Evolutionary conservation across 352 stramenopile species (phyloP), one percentile per base, ranked within the genome.

Genomic region (Pythium apleroticum): DNA sequence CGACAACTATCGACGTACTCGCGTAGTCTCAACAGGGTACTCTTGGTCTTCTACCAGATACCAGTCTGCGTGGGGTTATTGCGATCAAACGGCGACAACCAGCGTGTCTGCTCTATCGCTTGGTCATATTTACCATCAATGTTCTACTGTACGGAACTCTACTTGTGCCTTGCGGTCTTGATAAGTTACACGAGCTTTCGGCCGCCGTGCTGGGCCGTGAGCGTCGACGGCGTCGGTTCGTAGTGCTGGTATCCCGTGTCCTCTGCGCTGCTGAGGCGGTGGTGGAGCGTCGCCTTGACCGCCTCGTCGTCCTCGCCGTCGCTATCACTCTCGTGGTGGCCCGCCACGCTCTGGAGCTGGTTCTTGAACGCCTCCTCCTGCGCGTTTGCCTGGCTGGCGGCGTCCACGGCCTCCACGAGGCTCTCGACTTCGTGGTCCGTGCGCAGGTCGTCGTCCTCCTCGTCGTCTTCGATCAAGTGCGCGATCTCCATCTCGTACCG

Each of bases 401-500:
- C 52, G 27, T 53, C 39, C 24, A 68, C 27, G 9, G 67, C 67
- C 2, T 63, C 11, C 8, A 52, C 56, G 45, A 73, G 11, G 3
- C 33, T 41, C 31, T 65, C 56, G 8, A 73, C 27, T 19, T 69
- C 49, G 1, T 24, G 6, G 27, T 73, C 61, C 6, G 25, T 43
- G 1, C 54, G 37, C 24, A 63, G 25, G 28, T 62, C 57, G 15
- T 73, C 61, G 9, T 80, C 62, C 31, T 82, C 76, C 17, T 88
- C 79, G 22, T 87, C 78, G 28, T 82, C 75, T 4, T 91, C 80
- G 15, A 89, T 88, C 33, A 93, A 69, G 6, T 76, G 52, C 33
- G 83, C 76, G 73, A 91, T 75, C 54, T 93, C 84, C 72, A 93
- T 88, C 41, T 91, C 61, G 63, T 89, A 91, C 52, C 84, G 84